phyloP scores from a whole-genome alignment of 805 yeast species.

The Saccharomycopsis sp. region DNA sequence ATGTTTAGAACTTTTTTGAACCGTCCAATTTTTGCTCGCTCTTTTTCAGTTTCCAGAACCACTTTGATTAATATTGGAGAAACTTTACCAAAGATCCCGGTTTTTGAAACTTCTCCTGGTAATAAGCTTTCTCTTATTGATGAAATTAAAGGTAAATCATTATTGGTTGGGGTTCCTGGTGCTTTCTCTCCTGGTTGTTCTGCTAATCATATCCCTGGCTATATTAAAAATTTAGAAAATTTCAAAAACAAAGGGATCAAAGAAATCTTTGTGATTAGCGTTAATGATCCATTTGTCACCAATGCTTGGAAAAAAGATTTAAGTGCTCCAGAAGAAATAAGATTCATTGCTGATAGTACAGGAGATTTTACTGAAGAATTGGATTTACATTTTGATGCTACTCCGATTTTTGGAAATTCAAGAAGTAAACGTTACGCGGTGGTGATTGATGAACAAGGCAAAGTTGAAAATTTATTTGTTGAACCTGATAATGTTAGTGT shows the following conservation, averaged over 20 bases:
- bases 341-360: conserved; percentile 69
- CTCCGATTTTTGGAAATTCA: conserved; percentile 62
- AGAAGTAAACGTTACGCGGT: conserved; percentile 72
- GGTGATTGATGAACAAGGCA: conserved; percentile 47
- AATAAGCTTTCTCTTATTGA: conserved; percentile 25
- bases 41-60: too few relatives aligned
- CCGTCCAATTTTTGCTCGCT: too few relatives aligned
- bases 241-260: conserved; percentile 59
- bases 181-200: conserved; percentile 80
- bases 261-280: conserved; percentile 58
- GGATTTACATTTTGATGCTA: conserved; percentile 66
- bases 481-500: conserved; percentile 79
- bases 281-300: conserved; percentile 80
- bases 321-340: conserved; percentile 27
- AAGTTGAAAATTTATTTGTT: conserved; percentile 51
- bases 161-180: conserved; percentile 58
- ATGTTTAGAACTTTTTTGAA: too few relatives aligned
- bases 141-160: conserved; percentile 28
- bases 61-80: conserved; percentile 43
- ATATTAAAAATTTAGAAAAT: conserved; percentile 37
- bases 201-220: conserved; percentile 67
- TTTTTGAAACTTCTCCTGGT: conserved; percentile 20
- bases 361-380: conserved; percentile 60
- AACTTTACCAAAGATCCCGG: conserved; percentile 44
- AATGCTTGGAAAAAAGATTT: conserved; percentile 63